Percentiles rank a stretch among this genome's conserved stretches.
phyloP scores from a whole-genome alignment of 495 filamentous ascomycete genomes.

The Aspergillus olivimuriae region DNA sequence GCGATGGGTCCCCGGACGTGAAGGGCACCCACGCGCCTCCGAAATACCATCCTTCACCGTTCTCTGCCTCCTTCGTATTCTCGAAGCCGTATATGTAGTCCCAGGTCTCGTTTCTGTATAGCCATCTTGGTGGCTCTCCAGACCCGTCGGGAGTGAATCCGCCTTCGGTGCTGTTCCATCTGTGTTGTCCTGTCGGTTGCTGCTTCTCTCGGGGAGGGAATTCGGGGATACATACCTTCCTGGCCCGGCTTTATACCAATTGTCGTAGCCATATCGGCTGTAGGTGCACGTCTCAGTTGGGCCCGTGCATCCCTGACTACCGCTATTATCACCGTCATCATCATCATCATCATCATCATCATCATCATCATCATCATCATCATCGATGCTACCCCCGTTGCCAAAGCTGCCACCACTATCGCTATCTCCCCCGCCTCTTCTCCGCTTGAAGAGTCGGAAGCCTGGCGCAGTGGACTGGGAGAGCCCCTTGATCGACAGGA shows the following conservation, averaged over 20 bases:
- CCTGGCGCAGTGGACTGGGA: background rate
- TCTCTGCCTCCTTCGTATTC: background rate
- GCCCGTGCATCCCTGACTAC: background rate
- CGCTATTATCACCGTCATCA: background rate
- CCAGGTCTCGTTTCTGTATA: background rate
- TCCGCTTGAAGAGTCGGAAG: background rate
- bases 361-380: background rate
- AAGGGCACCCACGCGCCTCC: background rate
- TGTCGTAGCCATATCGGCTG: background rate
- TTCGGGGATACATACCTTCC: background rate
- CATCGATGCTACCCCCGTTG: background rate
- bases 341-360: background rate
- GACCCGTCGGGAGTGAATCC: background rate
- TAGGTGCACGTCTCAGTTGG: background rate
- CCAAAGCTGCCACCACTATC: background rate
- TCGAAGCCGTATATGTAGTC: background rate
- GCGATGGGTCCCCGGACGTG: background rate
- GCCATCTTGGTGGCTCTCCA: background rate
- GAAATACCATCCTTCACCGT: background rate
- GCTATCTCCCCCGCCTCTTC: background rate
- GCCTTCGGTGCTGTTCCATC: background rate
- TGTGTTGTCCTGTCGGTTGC: background rate
- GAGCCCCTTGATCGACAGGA: background rate
- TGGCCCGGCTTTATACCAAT: background rate
- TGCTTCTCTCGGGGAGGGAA: background rate